phyloP scores from a whole-genome alignment of 768 basidiomycete species.

The Auricularia sp. region DNA sequence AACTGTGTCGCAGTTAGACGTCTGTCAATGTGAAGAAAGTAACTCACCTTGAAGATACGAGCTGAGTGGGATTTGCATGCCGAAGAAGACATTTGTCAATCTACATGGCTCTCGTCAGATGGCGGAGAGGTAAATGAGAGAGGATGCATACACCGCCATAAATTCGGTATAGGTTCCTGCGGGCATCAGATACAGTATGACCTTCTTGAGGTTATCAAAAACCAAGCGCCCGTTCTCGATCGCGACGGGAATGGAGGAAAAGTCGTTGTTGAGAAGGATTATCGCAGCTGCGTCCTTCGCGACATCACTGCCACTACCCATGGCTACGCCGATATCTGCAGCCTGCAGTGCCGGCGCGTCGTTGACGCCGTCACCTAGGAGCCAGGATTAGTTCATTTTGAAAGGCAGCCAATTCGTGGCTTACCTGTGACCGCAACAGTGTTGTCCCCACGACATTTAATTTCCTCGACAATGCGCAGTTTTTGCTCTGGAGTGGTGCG shows the following conservation, averaged over 20 bases:
- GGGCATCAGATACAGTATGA: conserved; percentile 40
- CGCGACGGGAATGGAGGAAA: conserved; percentile 47
- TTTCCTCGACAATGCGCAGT: conserved; percentile 44
- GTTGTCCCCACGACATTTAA: conserved; percentile 37
- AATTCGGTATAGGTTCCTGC: conserved; percentile 54
- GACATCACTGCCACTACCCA: conserved; percentile 40
- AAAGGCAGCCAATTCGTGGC: neutral
- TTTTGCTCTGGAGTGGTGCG: conserved; percentile 50
- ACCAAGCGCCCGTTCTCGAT: conserved; percentile 53
- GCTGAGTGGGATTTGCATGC: conserved; percentile 48
- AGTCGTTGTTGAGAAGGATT: conserved; percentile 49
- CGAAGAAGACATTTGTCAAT: conserved; percentile 40
- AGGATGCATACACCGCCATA: conserved; percentile 35
- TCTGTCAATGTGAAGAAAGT: neutral
- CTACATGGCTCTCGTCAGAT: neutral
- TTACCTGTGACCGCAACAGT: conserved; percentile 35
- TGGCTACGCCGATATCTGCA: conserved; percentile 46
- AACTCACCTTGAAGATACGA: conserved; percentile 35
- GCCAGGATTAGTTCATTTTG: neutral
- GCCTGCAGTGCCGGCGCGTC: conserved; percentile 43
- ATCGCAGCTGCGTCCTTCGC: conserved; percentile 47
- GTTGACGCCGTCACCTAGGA: conserved; percentile 49
- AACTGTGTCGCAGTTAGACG: conserved; percentile 13
- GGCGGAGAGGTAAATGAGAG: neutral
- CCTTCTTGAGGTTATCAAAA: conserved; percentile 55